Evolutionary conservation across 2,329 filamentous ascomycete genomes (phyloP).

Genomic region (Verticillium nonalfalfae): DNA sequence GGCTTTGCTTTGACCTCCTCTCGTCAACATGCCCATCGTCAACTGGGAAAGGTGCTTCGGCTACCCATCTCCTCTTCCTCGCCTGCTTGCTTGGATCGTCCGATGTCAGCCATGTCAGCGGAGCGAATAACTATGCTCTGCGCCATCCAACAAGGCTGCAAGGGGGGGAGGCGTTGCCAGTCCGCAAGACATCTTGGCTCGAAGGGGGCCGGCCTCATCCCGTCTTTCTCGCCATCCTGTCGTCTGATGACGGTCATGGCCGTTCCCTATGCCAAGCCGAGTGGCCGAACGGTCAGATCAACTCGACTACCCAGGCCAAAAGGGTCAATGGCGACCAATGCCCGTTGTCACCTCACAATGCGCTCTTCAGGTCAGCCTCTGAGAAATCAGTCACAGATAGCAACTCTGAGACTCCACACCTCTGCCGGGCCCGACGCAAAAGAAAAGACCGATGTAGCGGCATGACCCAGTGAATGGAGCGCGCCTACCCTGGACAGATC

Average conservation of each 20-base stretch:
- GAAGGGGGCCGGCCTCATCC: neutral
- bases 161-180: neutral
- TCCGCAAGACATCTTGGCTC: neutral
- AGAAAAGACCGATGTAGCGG: neutral
- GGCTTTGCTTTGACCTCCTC: neutral
- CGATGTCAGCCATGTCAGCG: neutral
- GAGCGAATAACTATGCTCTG: neutral
- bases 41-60: neutral
- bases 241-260: neutral
- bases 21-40: neutral
- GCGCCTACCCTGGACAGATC: neutral
- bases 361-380: neutral
- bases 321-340: too few species aligned
- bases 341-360: neutral
- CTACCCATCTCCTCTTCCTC: neutral
- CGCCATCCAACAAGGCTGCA: neutral
- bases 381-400: neutral
- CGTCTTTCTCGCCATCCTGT: neutral
- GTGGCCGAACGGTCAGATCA: neutral
- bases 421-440: neutral
- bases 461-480: neutral
- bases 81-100: neutral
- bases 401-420: neutral
- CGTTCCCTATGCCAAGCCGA: neutral
- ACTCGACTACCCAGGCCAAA: neutral